Evolutionary conservation across 805 yeast species (phyloP).

Genomic region (Nakazawaea populi): DNA sequence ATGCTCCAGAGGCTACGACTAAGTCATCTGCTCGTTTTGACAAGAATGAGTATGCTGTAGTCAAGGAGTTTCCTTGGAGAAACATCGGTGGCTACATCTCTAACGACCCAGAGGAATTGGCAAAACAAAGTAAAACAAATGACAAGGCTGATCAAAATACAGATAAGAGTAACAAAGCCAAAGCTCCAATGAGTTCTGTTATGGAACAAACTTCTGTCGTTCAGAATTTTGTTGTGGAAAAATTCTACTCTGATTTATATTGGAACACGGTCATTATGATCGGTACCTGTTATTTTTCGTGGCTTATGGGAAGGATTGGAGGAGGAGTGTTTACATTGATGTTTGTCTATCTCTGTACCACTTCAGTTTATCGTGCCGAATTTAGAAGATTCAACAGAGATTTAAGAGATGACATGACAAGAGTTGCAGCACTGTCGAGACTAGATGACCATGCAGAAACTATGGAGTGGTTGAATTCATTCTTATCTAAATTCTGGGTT

Average conservation of each 20-base stretch:
- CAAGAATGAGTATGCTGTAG: conserved; percentile 2
- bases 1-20: neutral
- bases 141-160: neutral
- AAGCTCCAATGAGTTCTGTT: neutral
- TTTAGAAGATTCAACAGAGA: conserved; percentile 71
- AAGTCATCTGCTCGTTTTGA: conserved; percentile 4
- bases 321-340: conserved; percentile 59
- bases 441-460: conserved; percentile 63
- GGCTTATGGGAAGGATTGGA: conserved; percentile 59
- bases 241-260: conserved; percentile 66
- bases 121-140: conserved; percentile 13
- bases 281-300: conserved; percentile 70
- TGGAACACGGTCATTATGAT: conserved; percentile 60
- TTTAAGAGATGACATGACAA: conserved; percentile 68
- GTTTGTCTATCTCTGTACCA: conserved; percentile 52
- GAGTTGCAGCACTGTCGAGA: conserved; percentile 57
- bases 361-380: conserved; percentile 67
- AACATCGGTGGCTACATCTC: conserved; percentile 23
- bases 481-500: conserved; percentile 79
- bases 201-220: conserved; percentile 28
- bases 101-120: conserved; percentile 17
- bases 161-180: neutral
- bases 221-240: conserved; percentile 60
- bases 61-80: conserved; percentile 26
- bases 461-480: conserved; percentile 76